These are phyloP conservation scores for Acacia concinna DNA, from an alignment of 331 rosid species.

Conservation along the genomic window DNA sequence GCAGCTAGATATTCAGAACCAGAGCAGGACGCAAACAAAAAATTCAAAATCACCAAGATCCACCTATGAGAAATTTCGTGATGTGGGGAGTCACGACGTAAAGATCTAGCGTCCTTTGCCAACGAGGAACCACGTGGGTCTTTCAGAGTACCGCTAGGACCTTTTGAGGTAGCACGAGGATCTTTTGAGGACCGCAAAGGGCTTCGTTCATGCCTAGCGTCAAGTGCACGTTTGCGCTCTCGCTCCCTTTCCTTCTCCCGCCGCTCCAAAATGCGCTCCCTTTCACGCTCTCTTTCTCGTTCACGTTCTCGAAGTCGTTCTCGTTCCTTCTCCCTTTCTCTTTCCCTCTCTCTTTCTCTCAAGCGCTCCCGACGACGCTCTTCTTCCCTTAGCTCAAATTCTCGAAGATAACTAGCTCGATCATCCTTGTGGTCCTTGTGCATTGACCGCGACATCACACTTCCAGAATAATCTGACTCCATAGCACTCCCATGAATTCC, in stretches of 20 bases:
- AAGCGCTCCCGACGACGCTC: constrained; percentile 96
- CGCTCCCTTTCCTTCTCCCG: constrained; percentile 83
- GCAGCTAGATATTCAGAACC: constrained; percentile 80
- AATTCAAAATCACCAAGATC: constrained; percentile 79
- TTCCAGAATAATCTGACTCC: constrained; percentile 69
- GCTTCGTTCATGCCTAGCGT: constrained; percentile 68
- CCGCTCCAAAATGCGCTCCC: constrained; percentile 70
- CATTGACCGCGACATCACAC: constrained; percentile 52
- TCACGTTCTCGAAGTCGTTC: constrained; percentile 55
- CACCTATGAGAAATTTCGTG: constrained; percentile 85
- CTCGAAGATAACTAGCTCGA: constrained; percentile 82
- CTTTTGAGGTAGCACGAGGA: constrained; percentile 55
- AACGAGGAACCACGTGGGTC: constrained; percentile 81
- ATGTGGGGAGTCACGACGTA: constrained; percentile 85
- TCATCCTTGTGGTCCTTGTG: constrained; percentile 88
- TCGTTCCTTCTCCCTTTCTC: constrained; percentile 68
- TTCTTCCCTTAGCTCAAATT: constrained; percentile 92
- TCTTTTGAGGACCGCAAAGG: constrained; percentile 76
- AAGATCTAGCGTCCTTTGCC: constrained; percentile 74
- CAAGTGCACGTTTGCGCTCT: constrained; percentile 82
- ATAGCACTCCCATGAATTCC: constrained; percentile 75
- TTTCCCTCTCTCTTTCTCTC: constrained; percentile 83
- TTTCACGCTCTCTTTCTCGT: constrained; percentile 69
- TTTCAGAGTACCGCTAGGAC: constrained; percentile 46
- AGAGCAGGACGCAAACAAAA: constrained; percentile 68